These are phyloP conservation scores for Solanum rostratum DNA, from an alignment of 257 asterid species.

Conservation along the genomic window DNA sequence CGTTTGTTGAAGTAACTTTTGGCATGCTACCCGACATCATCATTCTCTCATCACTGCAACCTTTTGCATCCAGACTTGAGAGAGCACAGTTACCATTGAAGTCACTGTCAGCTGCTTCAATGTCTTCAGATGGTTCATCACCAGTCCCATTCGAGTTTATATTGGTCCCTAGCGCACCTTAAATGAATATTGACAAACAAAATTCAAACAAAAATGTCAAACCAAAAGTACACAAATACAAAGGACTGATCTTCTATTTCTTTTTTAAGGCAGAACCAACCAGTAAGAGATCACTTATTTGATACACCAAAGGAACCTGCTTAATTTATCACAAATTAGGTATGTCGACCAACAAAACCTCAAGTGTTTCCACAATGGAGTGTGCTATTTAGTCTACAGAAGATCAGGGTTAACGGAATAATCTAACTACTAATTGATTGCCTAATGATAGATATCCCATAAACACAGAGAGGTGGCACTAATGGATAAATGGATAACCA, in stretches of 20 bases:
- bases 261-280: not conserved
- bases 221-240: not conserved
- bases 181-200: not conserved
- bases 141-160: conserved; percentile 15
- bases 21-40: conserved; percentile 2
- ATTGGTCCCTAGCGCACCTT: conserved; percentile 19
- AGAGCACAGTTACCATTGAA: conserved; percentile 10
- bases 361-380: not conserved
- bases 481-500: not conserved
- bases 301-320: not conserved
- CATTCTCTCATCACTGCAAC: conserved; percentile 4
- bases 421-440: not conserved
- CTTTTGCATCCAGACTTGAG: conserved; percentile 18
- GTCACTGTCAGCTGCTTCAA: conserved; percentile 8
- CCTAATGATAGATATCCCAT: not conserved
- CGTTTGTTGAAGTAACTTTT: not conserved
- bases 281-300: not conserved
- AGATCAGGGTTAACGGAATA: not conserved
- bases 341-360: not conserved
- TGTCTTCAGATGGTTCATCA: conserved; percentile 3
- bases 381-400: not conserved
- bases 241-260: not conserved
- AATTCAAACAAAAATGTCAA: not conserved
- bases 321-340: not conserved
- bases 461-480: not conserved